These are phyloP conservation scores for Chalciporus pseudorubinellus DNA, from an alignment of 768 basidiomycete genomes.

Conservation along the genomic window DNA sequence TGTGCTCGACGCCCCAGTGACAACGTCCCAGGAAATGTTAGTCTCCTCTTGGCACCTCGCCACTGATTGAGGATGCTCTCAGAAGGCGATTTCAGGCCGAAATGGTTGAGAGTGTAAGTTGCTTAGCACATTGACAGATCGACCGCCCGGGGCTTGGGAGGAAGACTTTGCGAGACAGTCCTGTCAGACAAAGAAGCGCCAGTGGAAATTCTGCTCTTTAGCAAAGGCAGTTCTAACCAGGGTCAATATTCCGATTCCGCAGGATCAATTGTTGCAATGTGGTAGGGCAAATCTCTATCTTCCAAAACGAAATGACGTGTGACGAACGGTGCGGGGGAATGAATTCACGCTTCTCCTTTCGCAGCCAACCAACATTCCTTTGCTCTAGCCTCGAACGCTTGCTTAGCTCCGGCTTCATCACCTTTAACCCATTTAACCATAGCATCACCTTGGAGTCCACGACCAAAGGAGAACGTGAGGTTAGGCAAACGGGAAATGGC, in stretches of 20 bases:
- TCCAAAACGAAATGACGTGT: neutral
- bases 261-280: neutral
- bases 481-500: constrained; percentile 40
- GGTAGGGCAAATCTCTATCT: neutral
- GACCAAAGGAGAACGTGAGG: constrained; percentile 49
- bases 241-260: neutral
- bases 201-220: neutral
- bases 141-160: neutral
- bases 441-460: constrained; percentile 49
- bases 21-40: too few relatives aligned
- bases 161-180: neutral
- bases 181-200: neutral
- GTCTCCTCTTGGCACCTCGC: neutral
- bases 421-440: constrained; percentile 46
- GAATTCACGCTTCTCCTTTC: constrained; percentile 29
- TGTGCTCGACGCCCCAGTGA: neutral
- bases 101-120: neutral
- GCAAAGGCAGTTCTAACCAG: neutral
- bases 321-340: neutral
- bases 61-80: neutral
- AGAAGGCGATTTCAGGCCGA: neutral
- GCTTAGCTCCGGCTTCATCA: constrained; percentile 40
- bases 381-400: constrained; percentile 41
- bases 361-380: constrained; percentile 44
- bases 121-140: neutral